Conservation (phyloP, 2,329 filamentous ascomycete genomes). For the Colletotrichum orbiculare region DNA sequence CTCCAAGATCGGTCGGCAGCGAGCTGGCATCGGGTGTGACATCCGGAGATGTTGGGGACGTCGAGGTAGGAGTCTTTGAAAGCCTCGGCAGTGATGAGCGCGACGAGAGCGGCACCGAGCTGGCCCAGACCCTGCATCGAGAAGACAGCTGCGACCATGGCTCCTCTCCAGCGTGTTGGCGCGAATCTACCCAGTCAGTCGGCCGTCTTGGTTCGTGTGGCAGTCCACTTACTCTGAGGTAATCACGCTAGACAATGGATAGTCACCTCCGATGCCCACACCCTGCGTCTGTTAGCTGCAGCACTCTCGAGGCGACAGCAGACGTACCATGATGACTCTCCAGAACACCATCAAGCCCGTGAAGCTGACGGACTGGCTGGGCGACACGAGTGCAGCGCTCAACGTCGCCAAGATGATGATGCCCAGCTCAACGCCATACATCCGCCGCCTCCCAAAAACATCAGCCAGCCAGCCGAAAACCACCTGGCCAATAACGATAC, state of each 20-base stretch:
- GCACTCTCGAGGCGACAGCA: neutral
- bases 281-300: constrained; percentile 55
- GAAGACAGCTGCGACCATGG: constrained; percentile 86
- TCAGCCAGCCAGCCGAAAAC: constrained; percentile 84
- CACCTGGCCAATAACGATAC: constrained; percentile 82
- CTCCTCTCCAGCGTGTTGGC: constrained; percentile 82
- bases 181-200: constrained; percentile 67
- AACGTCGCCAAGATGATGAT: constrained; percentile 79
- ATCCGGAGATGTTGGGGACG: constrained; percentile 54
- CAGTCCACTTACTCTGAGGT: constrained; percentile 71
- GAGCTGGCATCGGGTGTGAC: constrained; percentile 70
- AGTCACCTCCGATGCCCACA: constrained; percentile 83
- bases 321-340: constrained; percentile 75
- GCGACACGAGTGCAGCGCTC: constrained; percentile 71
- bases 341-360: constrained; percentile 76
- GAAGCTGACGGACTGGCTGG: constrained; percentile 69
- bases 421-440: constrained; percentile 83
- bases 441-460: constrained; percentile 78
- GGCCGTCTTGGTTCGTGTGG: constrained; percentile 35
- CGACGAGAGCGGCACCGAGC: constrained; percentile 75
- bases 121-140: constrained; percentile 89
- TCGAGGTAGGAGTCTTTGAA: constrained; percentile 66
- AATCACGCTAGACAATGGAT: constrained; percentile 83
- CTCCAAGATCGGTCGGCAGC: constrained; percentile 87
- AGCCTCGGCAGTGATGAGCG: constrained; percentile 73